Conservation (phyloP, 345 rosid species). For the Draba incana region DNA sequence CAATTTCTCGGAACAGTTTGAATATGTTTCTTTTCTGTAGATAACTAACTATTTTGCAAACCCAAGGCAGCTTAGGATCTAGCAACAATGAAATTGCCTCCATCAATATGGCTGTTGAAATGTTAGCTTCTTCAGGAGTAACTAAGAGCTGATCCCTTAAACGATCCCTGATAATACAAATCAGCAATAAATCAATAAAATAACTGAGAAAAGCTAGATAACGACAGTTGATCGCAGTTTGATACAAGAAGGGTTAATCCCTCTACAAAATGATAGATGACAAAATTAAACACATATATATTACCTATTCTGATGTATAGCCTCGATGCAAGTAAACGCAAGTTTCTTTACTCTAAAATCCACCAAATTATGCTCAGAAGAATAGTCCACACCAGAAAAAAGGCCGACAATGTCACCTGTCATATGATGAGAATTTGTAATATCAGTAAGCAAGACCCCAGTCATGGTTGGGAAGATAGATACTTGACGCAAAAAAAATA, state of each 20-base stretch:
- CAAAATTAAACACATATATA: background rate
- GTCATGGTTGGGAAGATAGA: constrained; percentile 6
- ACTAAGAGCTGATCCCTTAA: constrained; percentile 62
- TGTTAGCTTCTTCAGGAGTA: constrained; percentile 50
- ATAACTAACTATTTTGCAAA: constrained; percentile 68
- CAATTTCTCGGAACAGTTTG: constrained; percentile 63
- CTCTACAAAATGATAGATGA: too few species aligned
- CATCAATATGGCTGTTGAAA: constrained; percentile 58
- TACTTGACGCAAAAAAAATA: background rate
- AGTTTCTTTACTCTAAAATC: constrained; percentile 79
- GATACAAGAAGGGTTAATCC: constrained; percentile 17
- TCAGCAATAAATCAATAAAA: constrained; percentile 18
- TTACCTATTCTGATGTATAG: constrained; percentile 84
- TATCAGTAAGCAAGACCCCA: constrained; percentile 17
- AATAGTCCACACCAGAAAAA: constrained; percentile 65
- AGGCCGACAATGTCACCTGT: constrained; percentile 76
- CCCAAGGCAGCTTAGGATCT: constrained; percentile 91
- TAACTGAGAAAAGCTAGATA: constrained; percentile 20
- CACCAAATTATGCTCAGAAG: constrained; percentile 56
- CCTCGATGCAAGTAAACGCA: constrained; percentile 70
- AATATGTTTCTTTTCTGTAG: constrained; percentile 64
- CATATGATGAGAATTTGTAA: constrained; percentile 37
- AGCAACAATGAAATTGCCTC: constrained; percentile 66
- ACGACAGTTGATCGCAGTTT: constrained; percentile 11
- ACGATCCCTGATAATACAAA: constrained; percentile 53